phyloP scores from a whole-genome alignment of 2,329 filamentous ascomycete species.

The Hyphodiscus sp. region DNA sequence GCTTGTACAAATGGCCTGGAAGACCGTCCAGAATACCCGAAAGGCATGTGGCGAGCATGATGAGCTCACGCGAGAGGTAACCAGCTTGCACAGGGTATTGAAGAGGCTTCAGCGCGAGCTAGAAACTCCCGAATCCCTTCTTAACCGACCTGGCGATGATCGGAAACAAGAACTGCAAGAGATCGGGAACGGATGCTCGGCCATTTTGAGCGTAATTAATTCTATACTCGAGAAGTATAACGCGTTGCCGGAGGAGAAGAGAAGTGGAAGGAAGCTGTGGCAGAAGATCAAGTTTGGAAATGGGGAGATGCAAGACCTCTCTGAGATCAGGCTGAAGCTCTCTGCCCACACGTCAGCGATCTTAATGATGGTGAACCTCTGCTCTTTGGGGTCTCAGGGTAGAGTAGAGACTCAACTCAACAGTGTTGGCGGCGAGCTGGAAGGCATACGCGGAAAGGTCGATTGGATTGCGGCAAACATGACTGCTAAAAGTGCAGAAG shows the following conservation, averaged over 20 bases:
- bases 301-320: conserved; percentile 5
- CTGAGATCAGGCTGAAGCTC: conserved; percentile 2
- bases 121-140: conserved; percentile 44
- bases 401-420: conserved; percentile 4
- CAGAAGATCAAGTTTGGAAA: conserved; percentile 6
- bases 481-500: too few relatives aligned
- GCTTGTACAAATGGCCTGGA: conserved; percentile 4
- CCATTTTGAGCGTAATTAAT: not conserved
- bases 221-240: not conserved
- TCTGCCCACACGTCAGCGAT: conserved; percentile 9
- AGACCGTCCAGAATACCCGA: conserved; percentile 23
- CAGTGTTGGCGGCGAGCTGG: conserved; percentile 1
- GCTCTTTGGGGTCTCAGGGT: conserved; percentile 9
- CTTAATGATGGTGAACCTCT: conserved; percentile 7
- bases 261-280: not conserved
- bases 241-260: not conserved
- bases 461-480: conserved; percentile 5
- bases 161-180: conserved; percentile 5
- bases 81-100: conserved; percentile 44
- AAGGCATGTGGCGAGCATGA: conserved; percentile 40
- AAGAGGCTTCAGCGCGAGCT: conserved; percentile 49
- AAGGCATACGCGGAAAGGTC: conserved; percentile 1
- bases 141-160: conserved; percentile 31
- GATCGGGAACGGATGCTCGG: not conserved
- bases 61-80: conserved; percentile 40